Evolutionary conservation across 768 basidiomycete genomes (phyloP), one percentile per base, ranked within the genome.

Genomic region (Cyclocybe aegerita): DNA sequence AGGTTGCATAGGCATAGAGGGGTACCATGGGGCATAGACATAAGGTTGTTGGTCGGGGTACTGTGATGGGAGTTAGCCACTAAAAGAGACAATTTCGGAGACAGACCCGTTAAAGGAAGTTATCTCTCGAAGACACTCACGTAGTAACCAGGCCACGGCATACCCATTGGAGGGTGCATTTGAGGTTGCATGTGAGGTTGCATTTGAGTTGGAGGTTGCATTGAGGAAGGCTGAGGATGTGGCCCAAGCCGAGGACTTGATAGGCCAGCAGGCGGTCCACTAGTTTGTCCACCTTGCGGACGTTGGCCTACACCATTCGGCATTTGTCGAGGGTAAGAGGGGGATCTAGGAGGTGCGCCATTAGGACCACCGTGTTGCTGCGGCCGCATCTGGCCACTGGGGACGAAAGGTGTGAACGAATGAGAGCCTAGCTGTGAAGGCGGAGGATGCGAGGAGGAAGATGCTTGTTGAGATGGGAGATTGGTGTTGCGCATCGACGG

Each of bases 211-310:
- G 78, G 70, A 46, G 65, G 67, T 32, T 80, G 77, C 68, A 85
- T 74, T 15, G 71, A 77, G 10, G 78, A 62, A 17, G 79, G 76
- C 52, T 79, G 80, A 31, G 81, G 78, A 60, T 79, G 81, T 29
- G 82, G 77, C 17, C 74, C 79, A 64, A 89, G 69, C 55, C 88
- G 79, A 31, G 88, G 89, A 65, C 86, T 89, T 34, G 81, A 70
- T 67, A 86, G 62, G n/a, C 73, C 79, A 4, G 80, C 60, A 36
- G 83, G 69, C 17, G 81, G 76, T 36, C 78, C 79, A 44, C 77
- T 80, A 65, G 77, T 81, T 47, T 82, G 80, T 39, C 81, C 82
- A 58, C 76, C 77, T 54, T 77, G 75, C 16, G 83, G 76, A 43
- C 84, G 78, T 45, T 79, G 72, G 31, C 74, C 76, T 60, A 62